Evolutionary conservation across 2,329 filamentous ascomycete species (phyloP).

Genomic region (Pseudogymnoascus sp.): DNA sequence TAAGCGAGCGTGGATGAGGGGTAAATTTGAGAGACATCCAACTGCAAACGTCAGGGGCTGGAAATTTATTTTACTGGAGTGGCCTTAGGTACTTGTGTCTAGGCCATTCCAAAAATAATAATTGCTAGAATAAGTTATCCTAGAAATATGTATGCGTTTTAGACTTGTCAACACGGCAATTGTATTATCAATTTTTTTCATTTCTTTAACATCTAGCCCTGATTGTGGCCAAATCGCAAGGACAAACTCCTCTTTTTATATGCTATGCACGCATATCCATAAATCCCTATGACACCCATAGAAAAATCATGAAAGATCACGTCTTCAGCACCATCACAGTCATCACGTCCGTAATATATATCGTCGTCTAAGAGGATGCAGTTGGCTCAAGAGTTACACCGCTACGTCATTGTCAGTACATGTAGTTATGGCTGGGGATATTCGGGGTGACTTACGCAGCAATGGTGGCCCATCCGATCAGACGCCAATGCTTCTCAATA

Average conservation of each 20-base stretch:
- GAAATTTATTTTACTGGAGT: background rate
- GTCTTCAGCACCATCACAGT: constrained; percentile 9
- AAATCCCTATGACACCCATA: constrained; percentile 10
- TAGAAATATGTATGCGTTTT: background rate
- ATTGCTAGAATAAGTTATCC: background rate
- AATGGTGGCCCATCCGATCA: constrained; percentile 85
- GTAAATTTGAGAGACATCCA: background rate
- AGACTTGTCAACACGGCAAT: background rate
- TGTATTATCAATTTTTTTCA: constrained; percentile 9
- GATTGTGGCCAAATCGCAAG: constrained; percentile 8
- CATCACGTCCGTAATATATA: constrained; percentile 8
- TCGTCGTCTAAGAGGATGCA: constrained; percentile 18
- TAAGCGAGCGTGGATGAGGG: constrained; percentile 6
- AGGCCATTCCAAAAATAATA: background rate
- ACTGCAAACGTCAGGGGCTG: constrained; percentile 3
- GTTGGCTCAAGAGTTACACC: constrained; percentile 29
- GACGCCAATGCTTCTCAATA: constrained; percentile 98
- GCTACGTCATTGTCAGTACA: constrained; percentile 20
- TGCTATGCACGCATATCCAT: constrained; percentile 11
- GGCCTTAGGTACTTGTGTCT: background rate
- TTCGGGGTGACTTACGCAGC: constrained; percentile 45
- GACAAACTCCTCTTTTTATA: constrained; percentile 10
- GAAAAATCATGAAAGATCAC: constrained; percentile 11
- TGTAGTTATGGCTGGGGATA: background rate
- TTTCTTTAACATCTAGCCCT: constrained; percentile 8